These are phyloP conservation scores for Endocarpon pusillum DNA, from an alignment of 495 filamentous ascomycete genomes.

Conservation along the genomic window DNA sequence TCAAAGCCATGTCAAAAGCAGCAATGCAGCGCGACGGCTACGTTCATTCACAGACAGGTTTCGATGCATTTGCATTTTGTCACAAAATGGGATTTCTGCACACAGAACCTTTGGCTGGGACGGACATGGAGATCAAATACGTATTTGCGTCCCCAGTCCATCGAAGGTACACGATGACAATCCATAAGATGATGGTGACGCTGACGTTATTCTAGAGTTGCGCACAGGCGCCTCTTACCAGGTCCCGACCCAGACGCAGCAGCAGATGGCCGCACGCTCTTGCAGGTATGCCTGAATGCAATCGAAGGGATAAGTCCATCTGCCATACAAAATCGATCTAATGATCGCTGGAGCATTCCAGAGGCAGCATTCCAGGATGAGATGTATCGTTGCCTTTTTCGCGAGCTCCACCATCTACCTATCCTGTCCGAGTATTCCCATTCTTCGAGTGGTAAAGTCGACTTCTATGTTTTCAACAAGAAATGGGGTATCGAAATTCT, in stretches of 20 bases:
- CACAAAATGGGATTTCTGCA: not conserved
- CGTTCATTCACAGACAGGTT: not conserved
- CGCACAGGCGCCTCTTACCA: not conserved
- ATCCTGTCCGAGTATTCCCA: constrained; percentile 1
- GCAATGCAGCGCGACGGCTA: not conserved
- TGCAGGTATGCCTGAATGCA: not conserved
- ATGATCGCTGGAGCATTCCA: not conserved
- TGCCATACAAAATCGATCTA: not conserved
- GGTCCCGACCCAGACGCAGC: not conserved
- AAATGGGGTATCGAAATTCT: constrained; percentile 1
- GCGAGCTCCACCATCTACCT: not conserved
- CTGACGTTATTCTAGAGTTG: not conserved
- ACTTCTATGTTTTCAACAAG: constrained; percentile 1
- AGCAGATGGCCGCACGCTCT: not conserved
- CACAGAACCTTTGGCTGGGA: not conserved
- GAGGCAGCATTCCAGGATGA: constrained; percentile 1
- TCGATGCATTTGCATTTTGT: constrained; percentile 1
- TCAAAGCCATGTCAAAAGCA: not conserved
- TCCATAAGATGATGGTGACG: not conserved
- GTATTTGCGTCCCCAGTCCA: not conserved
- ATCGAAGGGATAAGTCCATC: not conserved
- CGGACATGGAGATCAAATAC: not conserved
- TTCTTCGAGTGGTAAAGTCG: not conserved
- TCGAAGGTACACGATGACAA: not conserved
- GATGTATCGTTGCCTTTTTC: not conserved